Evolutionary conservation across 2,329 filamentous ascomycete species (phyloP).

Genomic region (Pezicula carpinea): DNA sequence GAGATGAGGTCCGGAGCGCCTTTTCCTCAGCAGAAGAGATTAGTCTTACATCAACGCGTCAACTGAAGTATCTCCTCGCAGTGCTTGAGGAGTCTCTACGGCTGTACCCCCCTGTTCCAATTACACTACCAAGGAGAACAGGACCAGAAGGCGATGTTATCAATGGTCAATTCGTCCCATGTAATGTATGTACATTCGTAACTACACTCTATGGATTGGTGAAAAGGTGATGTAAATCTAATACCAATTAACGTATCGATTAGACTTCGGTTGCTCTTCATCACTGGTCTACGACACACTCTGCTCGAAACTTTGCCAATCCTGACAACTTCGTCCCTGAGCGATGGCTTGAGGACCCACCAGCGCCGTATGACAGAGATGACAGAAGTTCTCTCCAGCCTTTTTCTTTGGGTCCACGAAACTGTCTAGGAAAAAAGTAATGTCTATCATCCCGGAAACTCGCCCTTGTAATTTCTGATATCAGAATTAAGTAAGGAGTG

Average conservation of each 20-base stretch:
- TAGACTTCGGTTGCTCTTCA: too few relatives aligned
- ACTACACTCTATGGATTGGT: too few relatives aligned
- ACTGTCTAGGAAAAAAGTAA: neutral
- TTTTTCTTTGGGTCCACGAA: neutral
- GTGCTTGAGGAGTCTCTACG: slow-evolving; percentile 31
- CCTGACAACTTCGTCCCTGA: slow-evolving; percentile 31
- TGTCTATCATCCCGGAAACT: too few relatives aligned
- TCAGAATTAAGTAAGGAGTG: too few relatives aligned
- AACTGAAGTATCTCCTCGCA: slow-evolving; percentile 29
- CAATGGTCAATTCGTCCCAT: slow-evolving; percentile 5
- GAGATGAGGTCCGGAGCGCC: slow-evolving; percentile 26
- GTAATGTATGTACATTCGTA: neutral
- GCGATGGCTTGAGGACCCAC: slow-evolving; percentile 27
- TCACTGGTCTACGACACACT: slow-evolving; percentile 25
- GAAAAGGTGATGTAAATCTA: too few relatives aligned
- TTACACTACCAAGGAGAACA: neutral
- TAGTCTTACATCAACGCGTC: slow-evolving; percentile 22
- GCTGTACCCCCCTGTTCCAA: slow-evolving; percentile 29
- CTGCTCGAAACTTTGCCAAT: slow-evolving; percentile 1
- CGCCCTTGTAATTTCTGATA: too few relatives aligned
- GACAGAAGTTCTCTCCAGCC: slow-evolving; percentile 23
- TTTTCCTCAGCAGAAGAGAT: slow-evolving; percentile 28
- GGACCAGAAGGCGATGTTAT: slow-evolving; percentile 3
- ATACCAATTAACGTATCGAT: too few relatives aligned
- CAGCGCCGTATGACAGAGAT: slow-evolving; percentile 21